Percentiles rank a stretch among this genome's conserved stretches.
Evolutionary conservation across 2,329 filamentous ascomycete species (phyloP).

Genomic region (Raffaelea deltoideospora): DNA sequence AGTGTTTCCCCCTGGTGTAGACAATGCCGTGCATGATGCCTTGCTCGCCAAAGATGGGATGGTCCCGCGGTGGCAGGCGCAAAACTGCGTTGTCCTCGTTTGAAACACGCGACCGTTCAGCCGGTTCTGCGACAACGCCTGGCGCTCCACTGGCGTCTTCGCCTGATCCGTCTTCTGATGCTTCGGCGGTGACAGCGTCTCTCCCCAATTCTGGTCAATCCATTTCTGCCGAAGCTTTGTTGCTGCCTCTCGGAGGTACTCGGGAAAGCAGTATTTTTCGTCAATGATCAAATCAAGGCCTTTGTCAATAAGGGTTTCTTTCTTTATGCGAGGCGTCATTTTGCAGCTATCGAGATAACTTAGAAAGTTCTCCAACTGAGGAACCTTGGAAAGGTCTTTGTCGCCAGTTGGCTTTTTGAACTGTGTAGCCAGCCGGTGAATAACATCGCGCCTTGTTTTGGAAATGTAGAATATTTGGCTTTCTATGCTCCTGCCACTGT

Average conservation of each 20-base stretch:
- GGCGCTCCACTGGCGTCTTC: neutral
- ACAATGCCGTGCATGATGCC: constrained; percentile 18
- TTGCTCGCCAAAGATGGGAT: constrained; percentile 15
- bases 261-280: constrained; percentile 1
- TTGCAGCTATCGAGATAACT: constrained; percentile 1
- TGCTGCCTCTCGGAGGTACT: neutral
- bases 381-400: neutral
- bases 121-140: neutral
- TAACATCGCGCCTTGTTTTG: neutral
- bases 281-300: neutral
- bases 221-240: constrained; percentile 1
- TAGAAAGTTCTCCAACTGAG: constrained; percentile 2
- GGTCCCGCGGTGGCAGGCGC: constrained; percentile 4
- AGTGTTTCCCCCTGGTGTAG: neutral
- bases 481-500: no score
- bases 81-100: neutral
- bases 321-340: constrained; percentile 3
- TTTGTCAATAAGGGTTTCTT: neutral
- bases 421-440: constrained; percentile 2
- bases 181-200: neutral
- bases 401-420: neutral
- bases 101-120: no score
- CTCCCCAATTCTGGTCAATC: constrained; percentile 3
- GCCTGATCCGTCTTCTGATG: neutral
- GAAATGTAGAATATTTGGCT: neutral